A percentile compares a stretch with the other conserved stretches of the same genome.
phyloP scores from a whole-genome alignment of 495 filamentous ascomycete species.

The Penicillium maclennaniae region DNA sequence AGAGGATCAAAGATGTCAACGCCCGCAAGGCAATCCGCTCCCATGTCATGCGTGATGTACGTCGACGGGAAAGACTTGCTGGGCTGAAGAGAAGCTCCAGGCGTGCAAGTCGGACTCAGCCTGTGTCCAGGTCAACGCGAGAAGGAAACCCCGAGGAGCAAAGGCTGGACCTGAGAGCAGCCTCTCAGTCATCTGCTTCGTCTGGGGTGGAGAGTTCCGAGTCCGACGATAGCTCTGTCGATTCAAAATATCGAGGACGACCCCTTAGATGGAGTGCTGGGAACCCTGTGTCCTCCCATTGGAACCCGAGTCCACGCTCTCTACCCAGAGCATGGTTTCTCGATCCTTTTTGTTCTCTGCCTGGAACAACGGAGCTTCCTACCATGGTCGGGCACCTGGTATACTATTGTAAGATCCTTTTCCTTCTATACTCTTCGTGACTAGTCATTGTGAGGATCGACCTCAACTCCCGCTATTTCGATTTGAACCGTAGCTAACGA shows the following conservation, averaged over 20 bases:
- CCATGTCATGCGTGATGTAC: conserved; percentile 41
- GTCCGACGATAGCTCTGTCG: not conserved
- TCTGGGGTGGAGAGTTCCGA: not conserved
- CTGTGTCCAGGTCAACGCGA: conserved; percentile 2
- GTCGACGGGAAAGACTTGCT: conserved; percentile 34
- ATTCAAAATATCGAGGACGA: conserved; percentile 11
- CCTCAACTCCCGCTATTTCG: not conserved
- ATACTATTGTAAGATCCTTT: conserved; percentile 26
- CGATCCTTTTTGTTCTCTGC: conserved; percentile 31
- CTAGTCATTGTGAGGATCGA: not conserved
- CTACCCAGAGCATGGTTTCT: conserved; percentile 27
- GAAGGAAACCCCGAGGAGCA: conserved; percentile 7
- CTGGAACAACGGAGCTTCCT: conserved; percentile 23
- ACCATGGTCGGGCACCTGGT: conserved; percentile 24
- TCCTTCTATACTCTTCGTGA: not conserved
- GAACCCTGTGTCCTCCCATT: conserved; percentile 8
- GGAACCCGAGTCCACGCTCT: conserved; percentile 14
- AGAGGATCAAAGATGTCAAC: conserved; percentile 36
- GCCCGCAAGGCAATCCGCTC: conserved; percentile 37
- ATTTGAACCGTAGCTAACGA: conserved; percentile 6
- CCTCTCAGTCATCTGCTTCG: conserved; percentile 16
- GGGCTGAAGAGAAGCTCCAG: conserved; percentile 31
- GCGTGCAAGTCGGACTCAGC: conserved; percentile 20
- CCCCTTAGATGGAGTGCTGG: conserved; percentile 18
- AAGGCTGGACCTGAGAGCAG: conserved; percentile 14